Evolutionary conservation across 169 alveolate species (phyloP).

Genomic region (Eimeria necatrix): DNA sequence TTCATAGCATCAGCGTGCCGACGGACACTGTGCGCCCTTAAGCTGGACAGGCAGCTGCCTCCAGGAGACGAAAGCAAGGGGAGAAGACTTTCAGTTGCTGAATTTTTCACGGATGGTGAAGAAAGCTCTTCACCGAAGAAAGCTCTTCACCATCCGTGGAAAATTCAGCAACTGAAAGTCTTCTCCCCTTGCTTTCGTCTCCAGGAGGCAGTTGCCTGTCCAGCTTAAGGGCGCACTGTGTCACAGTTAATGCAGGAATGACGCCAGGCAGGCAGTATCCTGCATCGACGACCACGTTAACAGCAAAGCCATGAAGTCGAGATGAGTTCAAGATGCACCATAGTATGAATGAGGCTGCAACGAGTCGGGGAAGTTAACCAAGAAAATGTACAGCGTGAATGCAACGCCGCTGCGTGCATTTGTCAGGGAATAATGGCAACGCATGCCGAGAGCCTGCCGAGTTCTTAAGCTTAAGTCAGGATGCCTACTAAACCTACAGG

Average conservation of each 20-base stretch:
- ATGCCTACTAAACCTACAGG: no score
- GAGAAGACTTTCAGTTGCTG: not conserved
- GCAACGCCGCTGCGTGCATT: no score
- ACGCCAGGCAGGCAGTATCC: not conserved
- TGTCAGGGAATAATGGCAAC: no score
- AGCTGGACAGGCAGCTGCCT: not conserved
- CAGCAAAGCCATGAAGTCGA: not conserved
- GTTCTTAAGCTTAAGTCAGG: no score
- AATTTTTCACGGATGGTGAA: not conserved
- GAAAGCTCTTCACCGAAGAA: no score
- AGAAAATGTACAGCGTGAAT: no score
- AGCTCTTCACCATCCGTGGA: not conserved
- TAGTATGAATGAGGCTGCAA: not conserved
- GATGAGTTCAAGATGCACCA: constrained; percentile 36
- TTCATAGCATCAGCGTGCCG: not conserved
- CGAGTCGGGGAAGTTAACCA: not conserved
- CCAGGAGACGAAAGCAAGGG: not conserved
- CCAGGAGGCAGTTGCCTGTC: not conserved
- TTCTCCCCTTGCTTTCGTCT: not conserved
- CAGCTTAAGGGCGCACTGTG: not conserved
- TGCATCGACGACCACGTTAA: not conserved
- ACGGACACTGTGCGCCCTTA: not conserved
- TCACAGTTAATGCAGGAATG: not conserved
- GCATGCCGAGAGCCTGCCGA: no score
- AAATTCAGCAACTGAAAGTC: not conserved